Evolutionary conservation across 2,329 filamentous ascomycete species (phyloP).

Genomic region (Ophiostoma populinum): DNA sequence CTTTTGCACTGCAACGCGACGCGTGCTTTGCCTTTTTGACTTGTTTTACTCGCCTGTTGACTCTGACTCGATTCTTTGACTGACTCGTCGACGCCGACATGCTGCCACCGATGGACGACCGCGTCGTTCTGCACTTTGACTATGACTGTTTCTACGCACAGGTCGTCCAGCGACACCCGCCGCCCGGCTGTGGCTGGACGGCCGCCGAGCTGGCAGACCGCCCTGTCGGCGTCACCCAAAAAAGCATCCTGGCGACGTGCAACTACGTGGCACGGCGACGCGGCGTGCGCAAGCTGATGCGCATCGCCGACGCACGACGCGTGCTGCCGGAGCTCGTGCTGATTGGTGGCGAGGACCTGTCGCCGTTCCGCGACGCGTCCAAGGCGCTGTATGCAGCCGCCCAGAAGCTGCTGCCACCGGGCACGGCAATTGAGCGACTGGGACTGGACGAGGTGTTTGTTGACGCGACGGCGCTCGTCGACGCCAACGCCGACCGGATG

Average conservation of each 20-base stretch:
- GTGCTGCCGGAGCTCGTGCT: constrained; percentile 73
- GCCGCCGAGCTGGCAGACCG: constrained; percentile 37
- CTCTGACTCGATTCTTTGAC: no score
- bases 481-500: constrained; percentile 60
- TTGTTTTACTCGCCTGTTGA: no score
- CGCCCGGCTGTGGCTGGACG: neutral
- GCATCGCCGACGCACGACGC: constrained; percentile 63
- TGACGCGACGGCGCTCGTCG: constrained; percentile 73
- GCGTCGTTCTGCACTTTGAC: constrained; percentile 69
- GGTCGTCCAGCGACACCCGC: constrained; percentile 64
- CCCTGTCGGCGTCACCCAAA: constrained; percentile 77
- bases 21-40: neutral
- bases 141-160: constrained; percentile 93
- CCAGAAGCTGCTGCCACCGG: constrained; percentile 28
- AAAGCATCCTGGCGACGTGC: constrained; percentile 82
- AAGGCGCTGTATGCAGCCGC: constrained; percentile 65
- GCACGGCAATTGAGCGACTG: constrained; percentile 52
- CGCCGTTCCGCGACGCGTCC: constrained; percentile 69
- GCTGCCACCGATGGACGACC: constrained; percentile 33
- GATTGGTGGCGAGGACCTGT: constrained; percentile 72
- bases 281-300: constrained; percentile 68
- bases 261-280: constrained; percentile 75
- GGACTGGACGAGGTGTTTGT: constrained; percentile 83
- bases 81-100: neutral
- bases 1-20: neutral